Evolutionary conservation across 371 early-diverging fungal species (phyloP).

Genomic region (Funneliformis caledonium): DNA sequence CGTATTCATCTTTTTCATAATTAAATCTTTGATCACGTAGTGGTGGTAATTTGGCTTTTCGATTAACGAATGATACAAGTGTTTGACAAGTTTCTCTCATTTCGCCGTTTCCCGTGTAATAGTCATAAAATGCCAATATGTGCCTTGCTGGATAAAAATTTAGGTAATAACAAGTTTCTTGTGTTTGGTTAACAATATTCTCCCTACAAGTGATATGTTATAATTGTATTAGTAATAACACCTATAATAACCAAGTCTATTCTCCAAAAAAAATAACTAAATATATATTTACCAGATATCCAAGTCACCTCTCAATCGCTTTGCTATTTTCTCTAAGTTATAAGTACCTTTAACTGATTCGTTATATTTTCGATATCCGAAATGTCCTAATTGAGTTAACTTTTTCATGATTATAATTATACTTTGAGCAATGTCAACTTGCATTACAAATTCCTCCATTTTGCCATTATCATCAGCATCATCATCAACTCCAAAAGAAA

Average conservation of each 20-base stretch:
- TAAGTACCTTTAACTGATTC: not conserved
- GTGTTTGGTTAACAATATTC: not conserved
- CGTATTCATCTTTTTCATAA: not conserved
- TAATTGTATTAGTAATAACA: not conserved
- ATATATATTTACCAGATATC: constrained; percentile 26
- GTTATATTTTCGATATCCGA: constrained; percentile 34
- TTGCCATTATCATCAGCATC: not conserved
- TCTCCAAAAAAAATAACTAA: not conserved
- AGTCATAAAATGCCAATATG: constrained; percentile 33
- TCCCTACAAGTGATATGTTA: constrained; percentile 15
- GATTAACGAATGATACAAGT: constrained; percentile 22
- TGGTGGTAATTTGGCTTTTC: constrained; percentile 14
- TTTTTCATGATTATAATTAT: constrained; percentile 34
- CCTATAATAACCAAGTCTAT: not conserved
- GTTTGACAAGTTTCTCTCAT: not conserved
- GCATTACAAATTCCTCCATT: constrained; percentile 34
- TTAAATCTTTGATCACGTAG: not conserved
- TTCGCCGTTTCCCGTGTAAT: not conserved
- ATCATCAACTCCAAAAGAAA: too few relatives aligned
- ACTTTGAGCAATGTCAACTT: constrained; percentile 31
- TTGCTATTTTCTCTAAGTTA: not conserved
- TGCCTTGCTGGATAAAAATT: constrained; percentile 35
- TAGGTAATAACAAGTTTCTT: constrained; percentile 38
- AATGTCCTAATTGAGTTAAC: constrained; percentile 39
- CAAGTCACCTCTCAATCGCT: constrained; percentile 21